A percentile compares a stretch with the other conserved stretches of the same genome.
Conservation (phyloP, 179 eudicot genomes). For the Spergularia azorica region DNA sequence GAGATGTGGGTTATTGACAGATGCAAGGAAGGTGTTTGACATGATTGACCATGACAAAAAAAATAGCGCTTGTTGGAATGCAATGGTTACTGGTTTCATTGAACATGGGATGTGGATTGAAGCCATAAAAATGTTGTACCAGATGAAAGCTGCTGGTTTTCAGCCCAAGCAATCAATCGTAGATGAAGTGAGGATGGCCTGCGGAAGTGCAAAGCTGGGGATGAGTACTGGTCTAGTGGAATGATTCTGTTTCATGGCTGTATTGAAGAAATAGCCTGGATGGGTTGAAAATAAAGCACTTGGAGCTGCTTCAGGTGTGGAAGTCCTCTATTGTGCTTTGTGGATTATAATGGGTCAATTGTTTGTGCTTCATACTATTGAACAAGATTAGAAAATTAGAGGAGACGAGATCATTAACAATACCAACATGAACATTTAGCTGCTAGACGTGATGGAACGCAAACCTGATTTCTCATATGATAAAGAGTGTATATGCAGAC, state of each 20-base stretch:
- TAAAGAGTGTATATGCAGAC: too few relatives aligned
- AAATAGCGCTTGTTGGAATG: conserved; percentile 63
- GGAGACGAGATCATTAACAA: too few relatives aligned
- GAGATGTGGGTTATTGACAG: conserved; percentile 43
- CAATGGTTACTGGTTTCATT: conserved; percentile 54
- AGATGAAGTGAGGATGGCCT: conserved; percentile 43
- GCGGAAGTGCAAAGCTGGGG: conserved; percentile 36
- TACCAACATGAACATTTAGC: too few relatives aligned
- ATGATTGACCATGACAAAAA: conserved; percentile 26
- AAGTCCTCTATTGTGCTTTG: too few relatives aligned
- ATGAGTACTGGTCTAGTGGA: not conserved
- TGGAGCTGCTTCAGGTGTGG: not conserved
- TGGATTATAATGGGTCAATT: too few relatives aligned
- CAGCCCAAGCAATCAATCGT: conserved; percentile 55
- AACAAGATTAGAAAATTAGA: too few relatives aligned
- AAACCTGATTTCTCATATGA: too few relatives aligned
- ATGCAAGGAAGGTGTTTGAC: conserved; percentile 54
- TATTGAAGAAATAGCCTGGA: not conserved
- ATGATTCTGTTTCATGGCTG: not conserved
- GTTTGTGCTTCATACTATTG: too few relatives aligned
- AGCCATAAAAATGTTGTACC: conserved; percentile 59
- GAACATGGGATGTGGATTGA: conserved; percentile 49
- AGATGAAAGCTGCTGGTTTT: conserved; percentile 64
- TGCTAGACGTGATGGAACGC: too few relatives aligned
- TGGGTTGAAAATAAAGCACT: not conserved